Evolutionary conservation across 148 eudicot genomes (phyloP).

Genomic region (Cornus florida): DNA sequence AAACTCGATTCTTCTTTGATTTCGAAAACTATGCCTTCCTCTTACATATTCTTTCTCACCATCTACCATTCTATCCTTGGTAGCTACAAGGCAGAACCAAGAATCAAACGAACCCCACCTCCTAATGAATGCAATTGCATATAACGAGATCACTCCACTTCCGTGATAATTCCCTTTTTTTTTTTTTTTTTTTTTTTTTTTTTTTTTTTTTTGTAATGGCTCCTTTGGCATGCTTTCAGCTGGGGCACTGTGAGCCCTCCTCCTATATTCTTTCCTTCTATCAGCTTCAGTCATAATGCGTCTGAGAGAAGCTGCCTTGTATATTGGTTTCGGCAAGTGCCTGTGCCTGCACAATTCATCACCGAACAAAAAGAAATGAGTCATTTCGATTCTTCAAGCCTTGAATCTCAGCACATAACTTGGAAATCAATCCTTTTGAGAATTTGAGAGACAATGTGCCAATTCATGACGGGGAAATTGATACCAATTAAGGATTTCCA

Average conservation of each 20-base stretch:
- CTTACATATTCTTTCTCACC: too few relatives aligned
- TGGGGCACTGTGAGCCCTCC: conserved; percentile 84
- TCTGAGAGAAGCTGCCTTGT: conserved; percentile 50
- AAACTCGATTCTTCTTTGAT: too few relatives aligned
- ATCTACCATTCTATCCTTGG: too few relatives aligned
- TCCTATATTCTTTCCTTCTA: conserved; percentile 73
- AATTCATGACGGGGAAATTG: too few relatives aligned
- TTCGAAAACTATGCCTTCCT: too few relatives aligned
- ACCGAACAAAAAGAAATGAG: background rate
- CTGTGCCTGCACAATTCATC: conserved; percentile 67
- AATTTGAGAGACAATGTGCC: background rate
- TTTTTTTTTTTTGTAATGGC: conserved; percentile 54
- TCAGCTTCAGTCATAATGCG: conserved; percentile 58
- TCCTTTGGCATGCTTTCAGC: conserved; percentile 54
- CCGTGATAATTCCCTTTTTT: conserved; percentile 64
- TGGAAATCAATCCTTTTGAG: background rate
- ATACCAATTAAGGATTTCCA: background rate
- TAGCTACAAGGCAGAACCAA: too few relatives aligned
- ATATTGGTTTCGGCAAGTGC: conserved; percentile 80
- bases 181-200: too few relatives aligned
- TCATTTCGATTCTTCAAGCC: background rate
- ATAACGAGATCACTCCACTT: conserved; percentile 49
- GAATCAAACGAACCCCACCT: too few relatives aligned
- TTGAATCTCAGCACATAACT: background rate
- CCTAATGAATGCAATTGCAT: background rate